Evolutionary conservation across 805 yeast species (phyloP).

Genomic region (Blastobotrys muscicola): DNA sequence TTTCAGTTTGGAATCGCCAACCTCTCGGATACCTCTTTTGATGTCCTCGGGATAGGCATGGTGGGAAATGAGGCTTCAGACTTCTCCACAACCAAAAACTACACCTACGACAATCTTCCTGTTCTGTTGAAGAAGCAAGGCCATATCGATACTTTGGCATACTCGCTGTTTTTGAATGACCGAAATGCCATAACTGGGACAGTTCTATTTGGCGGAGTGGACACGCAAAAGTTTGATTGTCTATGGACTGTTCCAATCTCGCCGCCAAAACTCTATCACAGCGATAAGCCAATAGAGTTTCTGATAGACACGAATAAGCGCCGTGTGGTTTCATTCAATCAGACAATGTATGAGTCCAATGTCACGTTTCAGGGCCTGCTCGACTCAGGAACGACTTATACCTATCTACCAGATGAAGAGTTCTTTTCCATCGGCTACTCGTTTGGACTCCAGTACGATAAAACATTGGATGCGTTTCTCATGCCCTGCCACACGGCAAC

Average conservation of each 20-base stretch:
- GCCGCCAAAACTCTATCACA: not conserved
- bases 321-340: slow-evolving; percentile 11
- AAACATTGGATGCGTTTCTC: slow-evolving; percentile 5
- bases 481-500: not conserved
- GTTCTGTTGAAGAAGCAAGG: slow-evolving; percentile 32
- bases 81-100: slow-evolving; percentile 19
- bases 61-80: slow-evolving; percentile 26
- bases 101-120: slow-evolving; percentile 24
- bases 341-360: not conserved
- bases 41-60: slow-evolving; percentile 36
- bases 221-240: slow-evolving; percentile 50
- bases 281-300: slow-evolving; percentile 5
- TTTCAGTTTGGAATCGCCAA: slow-evolving; percentile 71
- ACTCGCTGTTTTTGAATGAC: slow-evolving; percentile 42
- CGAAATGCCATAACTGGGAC: slow-evolving; percentile 32
- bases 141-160: slow-evolving; percentile 32
- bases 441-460: too few species aligned
- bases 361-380: slow-evolving; percentile 32
- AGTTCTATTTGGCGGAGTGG: slow-evolving; percentile 65
- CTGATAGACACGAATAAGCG: slow-evolving; percentile 14
- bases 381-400: slow-evolving; percentile 49
- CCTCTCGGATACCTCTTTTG: slow-evolving; percentile 50
- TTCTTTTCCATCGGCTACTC: slow-evolving; percentile 4
- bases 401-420: slow-evolving; percentile 36
- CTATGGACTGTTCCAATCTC: slow-evolving; percentile 16